These are phyloP conservation scores for Dalbergia oliveri DNA, from an alignment of 306 rosid genomes.

Conservation along the genomic window DNA sequence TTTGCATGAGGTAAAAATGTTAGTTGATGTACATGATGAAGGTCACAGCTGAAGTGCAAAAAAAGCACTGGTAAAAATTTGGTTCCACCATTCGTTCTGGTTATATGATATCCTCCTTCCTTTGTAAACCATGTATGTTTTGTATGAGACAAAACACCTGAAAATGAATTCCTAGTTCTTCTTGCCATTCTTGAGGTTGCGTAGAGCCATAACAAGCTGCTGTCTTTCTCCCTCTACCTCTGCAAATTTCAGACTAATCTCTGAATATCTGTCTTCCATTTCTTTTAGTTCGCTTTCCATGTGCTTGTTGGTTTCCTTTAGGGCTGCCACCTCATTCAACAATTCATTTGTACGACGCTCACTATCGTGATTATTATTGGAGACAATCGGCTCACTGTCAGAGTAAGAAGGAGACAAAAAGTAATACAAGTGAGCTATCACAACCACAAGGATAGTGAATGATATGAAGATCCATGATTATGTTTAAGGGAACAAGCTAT, in stretches of 20 bases:
- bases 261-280: constrained; percentile 98
- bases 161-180: constrained; percentile 62
- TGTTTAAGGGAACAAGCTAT: constrained; percentile 3
- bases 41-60: constrained; percentile 19
- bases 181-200: constrained; percentile 84
- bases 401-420: constrained; percentile 17
- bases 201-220: constrained; percentile 94
- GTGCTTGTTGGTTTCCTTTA: constrained; percentile 73
- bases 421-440: background rate
- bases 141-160: constrained; percentile 41
- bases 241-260: constrained; percentile 93
- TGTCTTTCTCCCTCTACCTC: constrained; percentile 99
- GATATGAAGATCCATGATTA: constrained; percentile 18
- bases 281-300: constrained; percentile 95
- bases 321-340: constrained; percentile 66
- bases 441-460: background rate
- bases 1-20: constrained; percentile 38
- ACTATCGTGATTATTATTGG: constrained; percentile 28
- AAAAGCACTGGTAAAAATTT: constrained; percentile 43
- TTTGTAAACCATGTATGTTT: constrained; percentile 48
- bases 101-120: constrained; percentile 28
- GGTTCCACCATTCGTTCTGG: constrained; percentile 34
- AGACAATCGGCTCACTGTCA: constrained; percentile 56
- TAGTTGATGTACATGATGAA: constrained; percentile 41
- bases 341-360: constrained; percentile 54